Percentiles rank a stretch among this genome's conserved stretches.
Conservation (phyloP, 1,139 yeast species). For the Magnusiomyces ingens region DNA sequence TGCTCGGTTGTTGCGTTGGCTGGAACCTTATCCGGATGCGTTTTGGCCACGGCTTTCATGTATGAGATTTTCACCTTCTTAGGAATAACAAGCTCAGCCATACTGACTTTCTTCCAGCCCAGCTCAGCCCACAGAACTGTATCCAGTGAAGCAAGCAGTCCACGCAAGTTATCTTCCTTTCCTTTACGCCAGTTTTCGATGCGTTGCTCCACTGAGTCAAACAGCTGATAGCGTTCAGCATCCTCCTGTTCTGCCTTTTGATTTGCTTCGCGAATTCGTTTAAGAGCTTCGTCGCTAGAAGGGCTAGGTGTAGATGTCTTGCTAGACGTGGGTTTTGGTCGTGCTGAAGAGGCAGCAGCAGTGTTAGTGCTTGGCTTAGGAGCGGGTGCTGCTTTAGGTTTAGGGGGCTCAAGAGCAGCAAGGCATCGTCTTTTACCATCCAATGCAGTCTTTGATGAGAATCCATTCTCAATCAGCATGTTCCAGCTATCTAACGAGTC, state of each 20-base stretch:
- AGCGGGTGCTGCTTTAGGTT: slow-evolving; percentile 10
- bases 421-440: slow-evolving; percentile 82
- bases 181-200: slow-evolving; percentile 63
- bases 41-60: slow-evolving; percentile 87
- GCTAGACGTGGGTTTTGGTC: slow-evolving; percentile 19
- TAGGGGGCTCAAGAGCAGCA: slow-evolving; percentile 43
- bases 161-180: slow-evolving; percentile 73
- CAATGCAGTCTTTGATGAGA: slow-evolving; percentile 54
- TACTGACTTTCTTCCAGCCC: slow-evolving; percentile 56
- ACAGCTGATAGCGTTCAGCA: slow-evolving; percentile 48
- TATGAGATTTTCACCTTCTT: slow-evolving; percentile 82
- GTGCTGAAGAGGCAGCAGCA: slow-evolving; percentile 16
- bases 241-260: slow-evolving; percentile 46
- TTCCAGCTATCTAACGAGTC: slow-evolving; percentile 60
- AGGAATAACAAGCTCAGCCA: slow-evolving; percentile 79
- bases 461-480: slow-evolving; percentile 58
- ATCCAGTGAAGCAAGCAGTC: slow-evolving; percentile 61
- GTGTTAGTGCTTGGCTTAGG: slow-evolving; percentile 27
- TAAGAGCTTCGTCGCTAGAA: slow-evolving; percentile 39
- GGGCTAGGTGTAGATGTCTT: slow-evolving; percentile 23
- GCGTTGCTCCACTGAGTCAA: slow-evolving; percentile 52
- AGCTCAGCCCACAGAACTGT: slow-evolving; percentile 54
- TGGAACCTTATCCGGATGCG: slow-evolving; percentile 87
- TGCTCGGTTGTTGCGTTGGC: slow-evolving; percentile 53
- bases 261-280: slow-evolving; percentile 44